These are phyloP conservation scores for Blastocystis hominis DNA, from an alignment of 352 stramenopile species.

Conservation along the genomic window DNA sequence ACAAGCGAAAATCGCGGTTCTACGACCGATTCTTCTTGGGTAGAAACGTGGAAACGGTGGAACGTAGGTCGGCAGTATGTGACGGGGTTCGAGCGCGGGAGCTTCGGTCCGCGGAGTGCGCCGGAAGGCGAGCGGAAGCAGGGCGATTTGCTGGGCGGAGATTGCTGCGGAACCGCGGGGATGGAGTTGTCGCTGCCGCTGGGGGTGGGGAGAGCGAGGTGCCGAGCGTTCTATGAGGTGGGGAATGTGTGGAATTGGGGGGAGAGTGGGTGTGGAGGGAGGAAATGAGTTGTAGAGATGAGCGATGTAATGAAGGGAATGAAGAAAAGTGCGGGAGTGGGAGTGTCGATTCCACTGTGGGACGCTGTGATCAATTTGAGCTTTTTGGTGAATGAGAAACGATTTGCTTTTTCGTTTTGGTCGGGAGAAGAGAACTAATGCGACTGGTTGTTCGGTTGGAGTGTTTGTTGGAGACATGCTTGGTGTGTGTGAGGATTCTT, in stretches of 20 bases:
- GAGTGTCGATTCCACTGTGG: neutral
- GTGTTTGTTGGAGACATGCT: neutral
- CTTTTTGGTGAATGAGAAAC: conserved; percentile 42
- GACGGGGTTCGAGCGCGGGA: neutral
- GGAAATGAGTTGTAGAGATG: neutral
- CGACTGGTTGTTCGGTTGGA: neutral
- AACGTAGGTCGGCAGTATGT: neutral
- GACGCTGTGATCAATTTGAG: neutral
- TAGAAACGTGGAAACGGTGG: neutral
- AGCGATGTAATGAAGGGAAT: neutral
- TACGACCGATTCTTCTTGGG: conserved; percentile 32
- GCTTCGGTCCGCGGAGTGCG: conserved; percentile 5
- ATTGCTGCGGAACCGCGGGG: neutral
- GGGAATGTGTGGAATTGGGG: conserved; percentile 54
- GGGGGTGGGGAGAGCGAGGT: neutral
- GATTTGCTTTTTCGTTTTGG: conserved; percentile 41
- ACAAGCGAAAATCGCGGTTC: neutral
- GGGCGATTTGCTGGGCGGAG: conserved; percentile 32
- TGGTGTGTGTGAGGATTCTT: no score
- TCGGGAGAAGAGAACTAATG: no score
- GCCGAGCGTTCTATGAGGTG: conserved; percentile 11
- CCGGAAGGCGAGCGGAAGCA: conserved; percentile 24
- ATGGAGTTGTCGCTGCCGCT: neutral
- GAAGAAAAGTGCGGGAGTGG: neutral
- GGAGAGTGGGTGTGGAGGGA: neutral